phyloP scores from a whole-genome alignment of 1,139 yeast species.

The Sugiyamaella pinicola region DNA sequence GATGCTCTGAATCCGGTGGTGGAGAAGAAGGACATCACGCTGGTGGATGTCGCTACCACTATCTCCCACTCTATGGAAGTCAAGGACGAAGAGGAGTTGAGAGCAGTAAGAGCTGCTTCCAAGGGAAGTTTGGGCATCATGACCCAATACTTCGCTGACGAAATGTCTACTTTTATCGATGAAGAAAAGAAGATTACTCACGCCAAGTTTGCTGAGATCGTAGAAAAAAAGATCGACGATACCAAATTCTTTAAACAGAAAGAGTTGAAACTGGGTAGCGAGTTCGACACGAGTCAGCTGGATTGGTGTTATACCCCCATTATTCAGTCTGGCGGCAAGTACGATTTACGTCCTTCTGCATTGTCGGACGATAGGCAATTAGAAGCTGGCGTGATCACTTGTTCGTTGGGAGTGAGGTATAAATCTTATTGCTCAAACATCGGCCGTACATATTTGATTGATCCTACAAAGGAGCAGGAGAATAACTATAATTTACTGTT shows the following conservation, averaged over 20 bases:
- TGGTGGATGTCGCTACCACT: conserved; percentile 60
- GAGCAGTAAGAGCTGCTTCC: conserved; percentile 67
- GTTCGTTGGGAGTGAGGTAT: conserved; percentile 85
- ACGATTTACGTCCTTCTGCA: conserved; percentile 84
- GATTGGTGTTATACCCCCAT: conserved; percentile 97
- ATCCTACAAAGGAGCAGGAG: conserved; percentile 81
- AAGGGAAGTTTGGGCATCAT: conserved; percentile 79
- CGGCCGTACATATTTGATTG: conserved; percentile 86
- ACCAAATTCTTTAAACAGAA: conserved; percentile 61
- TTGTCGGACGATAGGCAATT: conserved; percentile 67
- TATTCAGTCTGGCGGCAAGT: conserved; percentile 84
- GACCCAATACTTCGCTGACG: conserved; percentile 76
- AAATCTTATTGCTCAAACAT: conserved; percentile 87
- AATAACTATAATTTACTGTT: conserved; percentile 75
- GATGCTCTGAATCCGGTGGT: conserved; percentile 40
- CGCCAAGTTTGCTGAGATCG: conserved; percentile 67
- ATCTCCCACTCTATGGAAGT: conserved; percentile 64
- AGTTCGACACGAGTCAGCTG: conserved; percentile 72
- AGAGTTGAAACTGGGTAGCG: conserved; percentile 58
- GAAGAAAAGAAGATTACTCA: conserved; percentile 81
- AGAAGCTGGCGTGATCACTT: conserved; percentile 76
- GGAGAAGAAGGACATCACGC: conserved; percentile 42
- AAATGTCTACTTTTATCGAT: conserved; percentile 85
- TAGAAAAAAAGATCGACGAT: conserved; percentile 82
- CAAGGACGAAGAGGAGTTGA: conserved; percentile 80